A percentile compares a stretch with the other conserved stretches of the same genome.
Evolutionary conservation across 805 yeast species (phyloP).

Genomic region (Jamesozyma lodderae): DNA sequence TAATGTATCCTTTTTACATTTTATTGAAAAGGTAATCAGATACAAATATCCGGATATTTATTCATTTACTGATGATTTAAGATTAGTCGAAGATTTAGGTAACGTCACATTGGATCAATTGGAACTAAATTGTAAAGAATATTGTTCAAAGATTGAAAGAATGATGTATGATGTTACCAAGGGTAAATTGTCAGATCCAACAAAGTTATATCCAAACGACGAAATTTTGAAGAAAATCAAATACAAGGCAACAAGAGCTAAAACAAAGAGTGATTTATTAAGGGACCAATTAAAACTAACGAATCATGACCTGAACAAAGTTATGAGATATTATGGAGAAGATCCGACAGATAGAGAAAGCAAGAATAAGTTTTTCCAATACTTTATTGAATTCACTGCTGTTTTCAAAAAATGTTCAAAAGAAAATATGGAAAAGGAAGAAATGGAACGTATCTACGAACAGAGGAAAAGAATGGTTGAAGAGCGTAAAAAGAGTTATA

Average conservation of each 20-base stretch:
- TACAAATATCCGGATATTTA: constrained; percentile 55
- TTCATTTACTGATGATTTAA: constrained; percentile 51
- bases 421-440: constrained; percentile 61
- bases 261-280: constrained; percentile 42
- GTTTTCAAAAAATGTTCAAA: constrained; percentile 57
- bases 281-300: constrained; percentile 44
- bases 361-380: constrained; percentile 51
- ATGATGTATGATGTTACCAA: constrained; percentile 46
- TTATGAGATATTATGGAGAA: constrained; percentile 69
- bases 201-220: constrained; percentile 60
- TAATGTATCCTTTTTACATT: constrained; percentile 63
- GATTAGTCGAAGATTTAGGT: constrained; percentile 43
- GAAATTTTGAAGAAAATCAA: constrained; percentile 44
- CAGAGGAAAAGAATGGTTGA: constrained; percentile 47
- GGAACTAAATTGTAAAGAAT: constrained; percentile 50
- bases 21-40: constrained; percentile 61
- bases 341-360: constrained; percentile 44
- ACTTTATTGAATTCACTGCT: constrained; percentile 48
- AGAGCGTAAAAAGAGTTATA: constrained; percentile 3
- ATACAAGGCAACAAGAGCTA: constrained; percentile 47
- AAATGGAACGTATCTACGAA: constrained; percentile 55
- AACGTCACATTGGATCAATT: constrained; percentile 57
- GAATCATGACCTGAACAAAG: constrained; percentile 42
- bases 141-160: constrained; percentile 39
- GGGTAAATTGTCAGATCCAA: constrained; percentile 57